phyloP scores from a whole-genome alignment of 345 rosid species.

The Aethionema arabicum region DNA sequence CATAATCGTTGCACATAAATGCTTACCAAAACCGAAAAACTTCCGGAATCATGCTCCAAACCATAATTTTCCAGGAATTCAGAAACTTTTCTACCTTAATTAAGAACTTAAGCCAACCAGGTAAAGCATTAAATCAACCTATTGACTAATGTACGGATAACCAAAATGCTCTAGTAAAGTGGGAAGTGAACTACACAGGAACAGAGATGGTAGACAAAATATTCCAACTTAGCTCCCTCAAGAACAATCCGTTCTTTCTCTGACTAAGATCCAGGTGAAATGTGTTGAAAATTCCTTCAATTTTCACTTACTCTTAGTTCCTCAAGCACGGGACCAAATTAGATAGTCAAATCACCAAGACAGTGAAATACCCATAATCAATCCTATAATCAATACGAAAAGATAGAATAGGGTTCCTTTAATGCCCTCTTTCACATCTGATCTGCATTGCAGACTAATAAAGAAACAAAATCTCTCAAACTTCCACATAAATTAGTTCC shows the following conservation, averaged over 20 bases:
- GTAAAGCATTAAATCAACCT: not conserved
- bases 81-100: constrained; percentile 12
- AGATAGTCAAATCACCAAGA: constrained; percentile 14
- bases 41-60: constrained; percentile 5
- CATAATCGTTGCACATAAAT: not conserved
- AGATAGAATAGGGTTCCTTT: constrained; percentile 9
- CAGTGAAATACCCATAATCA: constrained; percentile 7
- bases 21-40: constrained; percentile 2
- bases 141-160: constrained; percentile 1
- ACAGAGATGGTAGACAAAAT: not conserved
- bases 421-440: constrained; percentile 12
- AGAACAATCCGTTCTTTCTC: constrained; percentile 12
- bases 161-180: not conserved
- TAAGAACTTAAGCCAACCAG: constrained; percentile 11
- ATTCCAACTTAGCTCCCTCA: constrained; percentile 4
- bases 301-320: constrained; percentile 7
- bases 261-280: constrained; percentile 19
- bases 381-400: constrained; percentile 4
- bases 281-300: not conserved
- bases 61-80: constrained; percentile 3
- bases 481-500: constrained; percentile 6
- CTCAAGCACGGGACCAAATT: constrained; percentile 3
- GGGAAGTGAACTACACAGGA: constrained; percentile 12
- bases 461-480: constrained; percentile 31
- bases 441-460: constrained; percentile 26